Evolutionary conservation across 257 asterid species (phyloP), one percentile per base, ranked within the genome.

Genomic region (Solanum ossicruentum): DNA sequence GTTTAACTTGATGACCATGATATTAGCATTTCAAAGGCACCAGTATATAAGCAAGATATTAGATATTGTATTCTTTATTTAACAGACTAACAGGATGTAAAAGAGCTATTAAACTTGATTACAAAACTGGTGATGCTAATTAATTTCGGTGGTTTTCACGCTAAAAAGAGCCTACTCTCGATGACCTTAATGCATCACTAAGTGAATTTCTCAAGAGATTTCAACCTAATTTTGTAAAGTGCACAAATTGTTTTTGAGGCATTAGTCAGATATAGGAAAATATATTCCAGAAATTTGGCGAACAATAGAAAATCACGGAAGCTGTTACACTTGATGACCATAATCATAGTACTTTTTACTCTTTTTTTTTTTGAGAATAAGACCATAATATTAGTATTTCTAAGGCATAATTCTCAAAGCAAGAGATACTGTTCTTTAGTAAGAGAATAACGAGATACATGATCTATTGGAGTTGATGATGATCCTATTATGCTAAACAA

Each of bases 201-300:
- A 72, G 80, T 72, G 39, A 41, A 41, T 10, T n/a, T 43, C 28
- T 47, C 81, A 49, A n/a, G 36, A 43, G n/a, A 47, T 7, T 47
- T 73, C 41, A 45, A 95, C 98, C 98, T 93, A 85, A 95, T 95
- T 86, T 93, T 95, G 69, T 93, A 96, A 83, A 96, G 97, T 75
- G 97, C 98, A 12, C 95, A 95, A 87, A 96, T 92, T 81, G 98
- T 91, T 86, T 96, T 98, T 70, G 93, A 89, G 70, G 94, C 92
- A 58, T 93, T 93, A 8, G 97, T 93, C 88, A 92, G 98, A 73
- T 93, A 95, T 90, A 96, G 93, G 87, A 96, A 95, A 90, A 93
- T 94, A 73, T 92, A 92, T 87, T 96, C 97, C 12, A 96, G 93
- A 91, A 90, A 97, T 84, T 98, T 95, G 89, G 80, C 45, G 3